These are phyloP conservation scores for Mycosphaerelloides madeirae DNA, from an alignment of 2,329 filamentous ascomycete genomes.

Conservation along the genomic window DNA sequence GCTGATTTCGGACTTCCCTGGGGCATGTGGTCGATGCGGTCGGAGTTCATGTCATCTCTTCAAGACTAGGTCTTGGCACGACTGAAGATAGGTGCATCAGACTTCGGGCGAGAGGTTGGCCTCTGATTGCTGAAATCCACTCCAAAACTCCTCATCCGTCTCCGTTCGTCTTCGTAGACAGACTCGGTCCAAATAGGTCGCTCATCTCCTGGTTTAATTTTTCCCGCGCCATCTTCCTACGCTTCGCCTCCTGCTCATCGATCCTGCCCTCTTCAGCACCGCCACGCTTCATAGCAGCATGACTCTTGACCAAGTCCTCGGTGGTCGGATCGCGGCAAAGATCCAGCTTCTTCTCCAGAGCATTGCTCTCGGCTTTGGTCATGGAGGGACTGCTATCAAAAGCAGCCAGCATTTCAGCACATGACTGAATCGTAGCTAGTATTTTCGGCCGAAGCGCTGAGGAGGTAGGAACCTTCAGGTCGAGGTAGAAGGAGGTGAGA, in stretches of 20 bases:
- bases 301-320: conserved; percentile 64
- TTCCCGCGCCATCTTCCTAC: conserved; percentile 42
- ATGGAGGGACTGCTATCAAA: conserved; percentile 25
- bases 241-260: conserved; percentile 42
- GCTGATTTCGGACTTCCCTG: too few species aligned
- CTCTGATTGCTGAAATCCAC: too few species aligned
- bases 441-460: conserved; percentile 31
- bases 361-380: conserved; percentile 29
- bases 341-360: conserved; percentile 62
- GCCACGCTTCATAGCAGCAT: conserved; percentile 55
- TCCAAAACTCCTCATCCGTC: conserved; percentile 1
- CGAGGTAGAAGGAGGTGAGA: conserved; percentile 49
- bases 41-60: too few species aligned
- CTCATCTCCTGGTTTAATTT: conserved; percentile 35
- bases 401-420: conserved; percentile 36
- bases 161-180: conserved; percentile 8
- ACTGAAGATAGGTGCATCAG: too few species aligned
- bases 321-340: conserved; percentile 71
- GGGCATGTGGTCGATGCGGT: too few species aligned
- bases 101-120: too few species aligned
- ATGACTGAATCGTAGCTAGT: conserved; percentile 35
- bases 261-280: conserved; percentile 34
- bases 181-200: conserved; percentile 42
- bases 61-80: too few species aligned
- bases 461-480: conserved; percentile 37